Conservation (phyloP, 2,329 filamentous ascomycete species). For the Penicillium occitanis region DNA sequence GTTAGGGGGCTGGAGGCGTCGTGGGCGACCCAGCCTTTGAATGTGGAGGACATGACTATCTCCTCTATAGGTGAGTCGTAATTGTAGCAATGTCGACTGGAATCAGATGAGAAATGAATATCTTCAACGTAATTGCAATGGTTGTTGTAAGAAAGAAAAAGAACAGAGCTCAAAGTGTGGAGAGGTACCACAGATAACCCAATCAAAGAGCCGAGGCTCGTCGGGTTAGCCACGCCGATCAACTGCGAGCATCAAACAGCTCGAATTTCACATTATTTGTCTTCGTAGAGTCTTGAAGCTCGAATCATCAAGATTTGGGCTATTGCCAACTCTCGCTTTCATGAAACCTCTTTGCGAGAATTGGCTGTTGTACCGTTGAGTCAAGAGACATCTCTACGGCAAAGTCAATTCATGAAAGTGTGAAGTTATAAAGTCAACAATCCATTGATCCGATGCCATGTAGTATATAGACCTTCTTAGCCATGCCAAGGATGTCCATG, state of each 20-base stretch:
- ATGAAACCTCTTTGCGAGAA: neutral
- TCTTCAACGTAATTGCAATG: neutral
- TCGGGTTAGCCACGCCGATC: neutral
- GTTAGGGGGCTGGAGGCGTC: conserved; percentile 34
- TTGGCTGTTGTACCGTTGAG: neutral
- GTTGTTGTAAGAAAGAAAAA: neutral
- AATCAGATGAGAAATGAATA: neutral
- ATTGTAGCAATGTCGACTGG: neutral
- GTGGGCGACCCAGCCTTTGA: conserved; percentile 43
- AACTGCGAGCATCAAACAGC: neutral
- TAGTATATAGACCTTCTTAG: neutral
- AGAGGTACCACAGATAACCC: neutral
- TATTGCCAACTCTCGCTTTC: neutral
- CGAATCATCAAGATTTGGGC: neutral
- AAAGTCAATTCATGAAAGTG: neutral
- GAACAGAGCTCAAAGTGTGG: neutral
- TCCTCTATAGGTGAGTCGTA: neutral
- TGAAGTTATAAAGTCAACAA: too few relatives aligned
- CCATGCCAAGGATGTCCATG: too few relatives aligned
- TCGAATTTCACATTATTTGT: neutral
- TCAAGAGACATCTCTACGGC: neutral
- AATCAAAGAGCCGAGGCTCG: conserved; percentile 4
- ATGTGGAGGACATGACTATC: conserved; percentile 25
- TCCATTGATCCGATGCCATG: too few relatives aligned
- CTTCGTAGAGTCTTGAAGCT: neutral